Evolutionary conservation across 176 grass and related monocot species (phyloP), one percentile per base, ranked within the genome.

Genomic region (Rhynchospora pubera): DNA sequence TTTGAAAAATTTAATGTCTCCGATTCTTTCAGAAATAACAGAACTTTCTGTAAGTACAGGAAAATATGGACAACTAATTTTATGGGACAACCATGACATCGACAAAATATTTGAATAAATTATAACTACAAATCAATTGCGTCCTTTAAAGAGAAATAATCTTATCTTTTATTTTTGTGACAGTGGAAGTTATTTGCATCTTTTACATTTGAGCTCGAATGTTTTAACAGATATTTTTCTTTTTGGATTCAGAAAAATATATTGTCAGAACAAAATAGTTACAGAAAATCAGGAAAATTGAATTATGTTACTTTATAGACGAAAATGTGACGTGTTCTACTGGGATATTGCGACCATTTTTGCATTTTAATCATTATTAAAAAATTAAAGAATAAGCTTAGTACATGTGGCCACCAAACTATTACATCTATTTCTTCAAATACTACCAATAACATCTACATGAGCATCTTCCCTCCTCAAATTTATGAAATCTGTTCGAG

Each of bases 381-480:
- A 42, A 9, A 74, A 14, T 51, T 26, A 0, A 48, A 15, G 2
- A 74, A 74, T 26, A 53, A 75, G 47, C 71, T 75, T 75, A 28
- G 12, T 52, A 75, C 5, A 5, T 75, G 28, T 75, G 47, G 46
- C 46, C 5, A 75, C 21, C 19, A 74, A 74, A 52, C 45, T 52
- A 46, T 56, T 56, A 22, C 16, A 21, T 76, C 8, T 51, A 23
- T n/a, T 55, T 83, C 66, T 26, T 72, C 26, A 19, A 75, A 55
- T 57, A 74, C 84, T 65, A 94, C 90, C 90, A 92, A 64, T 83
- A 91, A 71, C 94, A 91, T 87, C 91, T 97, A 46, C 94, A 97
- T 59, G 91, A 94, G 67, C 94, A 97, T 52, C 88, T 90, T 21
- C 94, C 94, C 69, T 79, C 77, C 71, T 87, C 90, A 78, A 94